Evolutionary conservation across 1,284 basidiomycete genomes (phyloP).

Genomic region (Ustilago vetiveriae): DNA sequence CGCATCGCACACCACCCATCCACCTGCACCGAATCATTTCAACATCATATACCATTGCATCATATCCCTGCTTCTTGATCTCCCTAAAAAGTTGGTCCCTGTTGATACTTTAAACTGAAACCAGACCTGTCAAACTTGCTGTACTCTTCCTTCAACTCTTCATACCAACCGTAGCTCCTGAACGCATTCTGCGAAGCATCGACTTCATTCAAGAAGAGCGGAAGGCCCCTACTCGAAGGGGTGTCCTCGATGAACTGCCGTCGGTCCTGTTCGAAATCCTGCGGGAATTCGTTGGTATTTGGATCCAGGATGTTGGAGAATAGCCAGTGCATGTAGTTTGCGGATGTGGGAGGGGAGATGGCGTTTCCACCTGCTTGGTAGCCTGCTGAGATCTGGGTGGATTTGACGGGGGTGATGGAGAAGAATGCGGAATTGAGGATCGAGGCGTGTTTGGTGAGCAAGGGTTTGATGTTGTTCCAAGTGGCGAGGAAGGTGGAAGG

Average conservation of each 20-base stretch:
- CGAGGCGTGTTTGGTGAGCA: conserved; percentile 11
- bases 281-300: conserved; percentile 11
- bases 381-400: conserved; percentile 24
- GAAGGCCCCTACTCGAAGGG: conserved; percentile 20
- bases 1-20: no score
- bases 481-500: conserved; percentile 5
- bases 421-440: conserved; percentile 13
- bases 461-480: conserved; percentile 9
- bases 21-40: neutral
- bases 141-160: conserved; percentile 23
- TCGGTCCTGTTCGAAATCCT: conserved; percentile 9
- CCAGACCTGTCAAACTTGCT: conserved; percentile 27
- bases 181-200: conserved; percentile 31
- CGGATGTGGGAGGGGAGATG: conserved; percentile 14
- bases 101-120: conserved; percentile 22
- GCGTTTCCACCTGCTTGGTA: conserved; percentile 42
- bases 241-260: conserved; percentile 8
- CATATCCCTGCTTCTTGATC: no score
- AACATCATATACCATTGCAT: neutral
- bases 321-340: conserved; percentile 25
- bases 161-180: conserved; percentile 31
- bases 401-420: conserved; percentile 32
- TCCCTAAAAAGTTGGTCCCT: conserved; percentile 22
- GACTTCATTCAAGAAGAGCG: conserved; percentile 53
- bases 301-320: conserved; percentile 9